Evolutionary conservation across 768 basidiomycete genomes (phyloP).

Genomic region (Tephrocybe sp.): DNA sequence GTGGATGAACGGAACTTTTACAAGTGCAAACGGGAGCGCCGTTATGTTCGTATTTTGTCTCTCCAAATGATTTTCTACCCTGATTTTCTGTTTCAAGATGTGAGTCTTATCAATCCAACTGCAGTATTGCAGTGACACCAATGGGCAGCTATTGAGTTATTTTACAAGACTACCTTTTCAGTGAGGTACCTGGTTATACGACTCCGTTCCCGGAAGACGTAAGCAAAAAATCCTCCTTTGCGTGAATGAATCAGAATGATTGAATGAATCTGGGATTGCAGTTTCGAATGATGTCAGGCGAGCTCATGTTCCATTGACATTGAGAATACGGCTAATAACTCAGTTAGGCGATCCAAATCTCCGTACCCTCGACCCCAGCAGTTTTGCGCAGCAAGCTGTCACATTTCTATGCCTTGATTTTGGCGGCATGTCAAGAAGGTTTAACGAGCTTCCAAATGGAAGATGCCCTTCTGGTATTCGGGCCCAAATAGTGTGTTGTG

Average conservation of each 20-base stretch:
- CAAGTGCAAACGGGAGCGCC: conserved; percentile 32
- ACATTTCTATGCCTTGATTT: conserved; percentile 43
- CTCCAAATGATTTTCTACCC: neutral
- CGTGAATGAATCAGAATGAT: no score
- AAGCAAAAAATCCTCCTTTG: conserved; percentile 8
- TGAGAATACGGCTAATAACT: neutral
- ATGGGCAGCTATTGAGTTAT: neutral
- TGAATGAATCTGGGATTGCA: conserved; percentile 6
- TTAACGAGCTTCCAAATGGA: conserved; percentile 29
- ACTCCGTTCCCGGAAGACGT: conserved; percentile 42
- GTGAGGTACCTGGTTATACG: conserved; percentile 30
- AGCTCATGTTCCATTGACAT: neutral
- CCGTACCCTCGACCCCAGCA: conserved; percentile 30
- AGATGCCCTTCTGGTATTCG: conserved; percentile 36
- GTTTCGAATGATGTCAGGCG: conserved; percentile 42
- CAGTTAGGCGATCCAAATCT: conserved; percentile 29
- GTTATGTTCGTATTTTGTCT: conserved; percentile 28
- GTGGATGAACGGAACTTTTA: conserved; percentile 38
- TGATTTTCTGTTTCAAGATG: neutral
- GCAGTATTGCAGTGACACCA: neutral
- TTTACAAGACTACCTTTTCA: conserved; percentile 34
- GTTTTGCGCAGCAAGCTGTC: conserved; percentile 36
- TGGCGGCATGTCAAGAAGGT: conserved; percentile 27
- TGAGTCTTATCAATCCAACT: neutral
- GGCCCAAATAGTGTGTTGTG: conserved; percentile 33